These are phyloP conservation scores for Polytrichum formosum DNA, from an alignment of 225 moss, liverwort and hornwort species.

Conservation along the genomic window DNA sequence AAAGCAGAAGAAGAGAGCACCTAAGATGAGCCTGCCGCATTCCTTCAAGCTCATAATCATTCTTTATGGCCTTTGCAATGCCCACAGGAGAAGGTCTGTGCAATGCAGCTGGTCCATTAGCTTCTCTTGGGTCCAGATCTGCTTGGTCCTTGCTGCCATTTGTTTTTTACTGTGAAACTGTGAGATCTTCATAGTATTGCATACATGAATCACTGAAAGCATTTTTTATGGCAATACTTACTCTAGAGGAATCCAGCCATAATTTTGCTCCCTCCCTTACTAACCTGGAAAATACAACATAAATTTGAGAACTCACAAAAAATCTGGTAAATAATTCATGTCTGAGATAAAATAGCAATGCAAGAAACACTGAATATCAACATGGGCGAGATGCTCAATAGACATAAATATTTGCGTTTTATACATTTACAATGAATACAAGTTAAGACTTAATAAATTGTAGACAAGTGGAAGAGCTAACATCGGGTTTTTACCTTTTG, in stretches of 20 bases:
- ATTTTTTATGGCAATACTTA: conserved; percentile 88
- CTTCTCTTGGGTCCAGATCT: conserved; percentile 21
- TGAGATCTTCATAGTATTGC: conserved; percentile 61
- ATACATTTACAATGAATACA: no score
- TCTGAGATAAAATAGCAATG: no score
- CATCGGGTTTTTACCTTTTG: conserved; percentile 38
- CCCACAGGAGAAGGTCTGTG: conserved; percentile 74
- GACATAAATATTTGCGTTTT: no score
- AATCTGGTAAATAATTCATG: no score
- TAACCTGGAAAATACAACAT: conserved; percentile 44
- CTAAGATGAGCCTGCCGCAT: conserved; percentile 99
- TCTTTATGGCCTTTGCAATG: conserved; percentile 85
- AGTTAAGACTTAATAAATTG: no score
- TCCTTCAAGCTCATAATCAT: conserved; percentile 91
- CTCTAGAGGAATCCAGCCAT: conserved; percentile 85
- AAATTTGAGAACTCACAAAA: not conserved
- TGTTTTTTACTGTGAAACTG: conserved; percentile 26
- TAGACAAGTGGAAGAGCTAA: not conserved
- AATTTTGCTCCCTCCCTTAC: conserved; percentile 73
- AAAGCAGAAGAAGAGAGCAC: conserved; percentile 26
- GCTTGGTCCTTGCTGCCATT: conserved; percentile 28
- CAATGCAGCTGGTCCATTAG: conserved; percentile 79
- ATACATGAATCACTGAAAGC: conserved; percentile 83
- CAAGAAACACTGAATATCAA: no score
- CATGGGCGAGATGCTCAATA: no score